Percentiles rank a stretch among this genome's conserved stretches.
phyloP scores from a whole-genome alignment of 2,329 filamentous ascomycete species.

The Rutstroemia sp. region DNA sequence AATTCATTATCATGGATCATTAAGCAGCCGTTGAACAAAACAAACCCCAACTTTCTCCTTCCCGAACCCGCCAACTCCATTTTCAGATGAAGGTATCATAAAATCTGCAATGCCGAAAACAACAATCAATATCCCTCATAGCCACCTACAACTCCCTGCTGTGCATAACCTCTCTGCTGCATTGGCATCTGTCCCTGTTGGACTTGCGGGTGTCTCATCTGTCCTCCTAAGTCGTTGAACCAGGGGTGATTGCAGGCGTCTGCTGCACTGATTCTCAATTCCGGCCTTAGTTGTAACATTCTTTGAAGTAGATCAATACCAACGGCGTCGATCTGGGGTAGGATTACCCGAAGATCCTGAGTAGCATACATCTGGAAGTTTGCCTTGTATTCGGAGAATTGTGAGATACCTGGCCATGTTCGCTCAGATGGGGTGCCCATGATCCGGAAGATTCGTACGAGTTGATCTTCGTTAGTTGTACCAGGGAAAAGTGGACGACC shows the following conservation, averaged over 20 bases:
- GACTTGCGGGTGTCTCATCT: slow-evolving; percentile 20
- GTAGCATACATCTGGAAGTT: slow-evolving; percentile 93
- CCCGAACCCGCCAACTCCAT: slow-evolving; percentile 1
- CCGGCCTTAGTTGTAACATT: slow-evolving; percentile 89
- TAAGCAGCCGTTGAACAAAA: background rate
- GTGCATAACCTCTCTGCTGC: slow-evolving; percentile 6
- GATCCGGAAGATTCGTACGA: slow-evolving; percentile 93
- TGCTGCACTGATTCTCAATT: slow-evolving; percentile 80
- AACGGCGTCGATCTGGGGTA: slow-evolving; percentile 81
- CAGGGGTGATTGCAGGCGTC: slow-evolving; percentile 86
- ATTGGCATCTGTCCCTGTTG: slow-evolving; percentile 16
- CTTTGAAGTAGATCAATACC: slow-evolving; percentile 81
- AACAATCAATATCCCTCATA: slow-evolving; percentile 7
- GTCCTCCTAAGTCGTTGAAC: slow-evolving; percentile 63
- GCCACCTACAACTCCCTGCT: background rate
- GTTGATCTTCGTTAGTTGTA: slow-evolving; percentile 96
- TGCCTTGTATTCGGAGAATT: slow-evolving; percentile 95
- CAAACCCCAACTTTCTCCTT: slow-evolving; percentile 5
- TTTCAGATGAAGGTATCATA: slow-evolving; percentile 7
- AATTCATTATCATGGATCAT: slow-evolving; percentile 10
- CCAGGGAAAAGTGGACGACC: slow-evolving; percentile 92
- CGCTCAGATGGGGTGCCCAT: slow-evolving; percentile 97
- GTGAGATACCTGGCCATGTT: slow-evolving; percentile 89
- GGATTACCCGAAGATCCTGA: slow-evolving; percentile 77
- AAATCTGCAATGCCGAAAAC: slow-evolving; percentile 3